Evolutionary conservation across 257 asterid genomes (phyloP), one percentile per base, ranked within the genome.

Genomic region (Nicotiana obtusifolia): DNA sequence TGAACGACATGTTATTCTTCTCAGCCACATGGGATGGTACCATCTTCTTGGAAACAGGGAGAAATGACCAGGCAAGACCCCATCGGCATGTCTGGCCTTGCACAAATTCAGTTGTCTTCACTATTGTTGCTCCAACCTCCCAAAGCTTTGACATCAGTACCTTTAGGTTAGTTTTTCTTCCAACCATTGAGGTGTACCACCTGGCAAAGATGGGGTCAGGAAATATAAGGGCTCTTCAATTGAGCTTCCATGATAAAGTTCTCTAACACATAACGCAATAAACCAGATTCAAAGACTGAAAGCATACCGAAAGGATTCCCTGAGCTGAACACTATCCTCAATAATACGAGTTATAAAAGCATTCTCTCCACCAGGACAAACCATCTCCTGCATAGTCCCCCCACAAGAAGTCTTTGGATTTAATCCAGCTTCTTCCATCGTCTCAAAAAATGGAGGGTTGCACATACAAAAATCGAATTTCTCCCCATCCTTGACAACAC

Each of bases 21-120:
- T 87, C 91, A 35, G 83, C 76, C 84, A 81, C 88, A 15, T 68
- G 80, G 80, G 91, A 85, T 17, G 90, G 41, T 78, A 86, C 62
- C 13, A 60, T 81, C 86, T 89, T 92, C 85, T 75, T 89, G 53
- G 87, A 87, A 80, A 88, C 83, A 19, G 94, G 92, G 65, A 94
- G 80, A 84, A 92, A 95, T 67, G 99, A 95, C 99, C 99, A 95
- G 8, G 97, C 97, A 85, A 95, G 93, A 54, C 99, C 99, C 99
- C 99, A 95, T 84, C 98, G 87, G 59, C 95, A 94, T 64, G 97
- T 95, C 87, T 91, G 94, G 78, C 99, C 99, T 84, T 95, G 99
- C 37, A 94, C 97, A 87, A 94, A 95, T 84, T 95, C 98, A 16
- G 99, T 95, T 35, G 95, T 92, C 92, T 95, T 92, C 77, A 95